phyloP scores from a whole-genome alignment of 2,329 filamentous ascomycete species.

The Curvularia sp. region DNA sequence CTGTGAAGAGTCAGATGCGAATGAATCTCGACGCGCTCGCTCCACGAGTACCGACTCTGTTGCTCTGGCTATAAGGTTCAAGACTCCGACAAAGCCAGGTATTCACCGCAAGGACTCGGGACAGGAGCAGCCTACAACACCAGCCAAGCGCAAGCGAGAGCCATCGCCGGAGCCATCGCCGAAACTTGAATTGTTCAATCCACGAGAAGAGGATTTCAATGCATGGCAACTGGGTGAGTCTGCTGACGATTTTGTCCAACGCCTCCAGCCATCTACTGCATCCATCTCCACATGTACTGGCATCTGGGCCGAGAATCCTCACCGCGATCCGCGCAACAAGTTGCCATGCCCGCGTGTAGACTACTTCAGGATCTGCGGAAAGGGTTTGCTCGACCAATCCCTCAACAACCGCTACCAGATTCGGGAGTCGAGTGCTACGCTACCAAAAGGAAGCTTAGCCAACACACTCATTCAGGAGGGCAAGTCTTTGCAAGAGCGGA shows the following conservation, averaged over 20 bases:
- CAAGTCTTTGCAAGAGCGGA: slow-evolving; percentile 57
- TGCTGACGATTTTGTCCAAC: slow-evolving; percentile 68
- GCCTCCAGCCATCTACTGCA: slow-evolving; percentile 70
- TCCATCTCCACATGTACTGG: slow-evolving; percentile 61
- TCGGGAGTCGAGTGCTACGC: slow-evolving; percentile 58
- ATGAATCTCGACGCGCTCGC: slow-evolving; percentile 29
- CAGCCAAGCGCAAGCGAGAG: slow-evolving; percentile 22
- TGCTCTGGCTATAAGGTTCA: slow-evolving; percentile 17
- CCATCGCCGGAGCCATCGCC: slow-evolving; percentile 15
- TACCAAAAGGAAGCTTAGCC: slow-evolving; percentile 52
- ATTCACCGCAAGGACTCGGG: slow-evolving; percentile 24
- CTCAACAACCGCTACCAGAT: slow-evolving; percentile 57
- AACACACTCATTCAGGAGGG: slow-evolving; percentile 52
- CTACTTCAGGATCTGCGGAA: slow-evolving; percentile 62
- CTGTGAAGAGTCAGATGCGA: slow-evolving; percentile 25
- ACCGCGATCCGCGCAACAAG: slow-evolving; percentile 49
- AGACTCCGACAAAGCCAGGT: background rate
- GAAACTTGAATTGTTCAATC: slow-evolving; percentile 55
- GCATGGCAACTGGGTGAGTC: slow-evolving; percentile 71
- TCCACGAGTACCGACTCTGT: slow-evolving; percentile 36
- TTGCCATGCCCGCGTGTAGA: slow-evolving; percentile 50
- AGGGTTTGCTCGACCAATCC: slow-evolving; percentile 61
- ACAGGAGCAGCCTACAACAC: slow-evolving; percentile 19
- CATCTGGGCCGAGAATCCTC: slow-evolving; percentile 77
- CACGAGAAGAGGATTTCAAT: slow-evolving; percentile 59